Percentiles rank a stretch among this genome's conserved stretches.
These are phyloP conservation scores for Calonectria naviculata DNA, from an alignment of 2,329 filamentous ascomycete genomes.

Conservation along the genomic window DNA sequence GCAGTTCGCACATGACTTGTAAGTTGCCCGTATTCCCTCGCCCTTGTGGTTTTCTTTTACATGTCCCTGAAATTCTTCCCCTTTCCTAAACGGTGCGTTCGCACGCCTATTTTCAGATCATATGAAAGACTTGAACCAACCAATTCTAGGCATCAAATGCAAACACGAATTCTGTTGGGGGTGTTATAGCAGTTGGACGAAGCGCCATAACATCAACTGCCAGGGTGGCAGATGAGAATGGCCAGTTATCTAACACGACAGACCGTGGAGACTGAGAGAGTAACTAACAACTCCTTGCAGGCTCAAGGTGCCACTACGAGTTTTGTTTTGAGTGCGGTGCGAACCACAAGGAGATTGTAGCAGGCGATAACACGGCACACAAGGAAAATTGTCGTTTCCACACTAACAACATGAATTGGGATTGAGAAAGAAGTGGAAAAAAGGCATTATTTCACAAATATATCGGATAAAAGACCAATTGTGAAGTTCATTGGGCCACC, in stretches of 20 bases:
- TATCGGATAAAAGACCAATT: too few species aligned
- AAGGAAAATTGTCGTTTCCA: constrained; percentile 44
- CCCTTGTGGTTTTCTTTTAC: constrained; percentile 1
- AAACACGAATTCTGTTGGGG: constrained; percentile 49
- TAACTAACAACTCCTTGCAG: constrained; percentile 34
- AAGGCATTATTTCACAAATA: too few species aligned
- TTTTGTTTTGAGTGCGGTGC: constrained; percentile 52
- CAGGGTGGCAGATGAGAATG: background rate
- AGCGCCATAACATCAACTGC: constrained; percentile 35
- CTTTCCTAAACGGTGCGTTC: constrained; percentile 25
- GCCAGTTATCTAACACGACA: background rate
- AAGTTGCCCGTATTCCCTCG: constrained; percentile 35
- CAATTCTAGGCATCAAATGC: constrained; percentile 47
- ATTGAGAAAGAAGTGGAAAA: too few species aligned
- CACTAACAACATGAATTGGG: constrained; percentile 29
- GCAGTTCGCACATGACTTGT: constrained; percentile 56
- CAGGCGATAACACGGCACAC: constrained; percentile 47
- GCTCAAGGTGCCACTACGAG: constrained; percentile 41
- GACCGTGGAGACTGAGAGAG: background rate
- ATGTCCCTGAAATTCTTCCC: background rate
- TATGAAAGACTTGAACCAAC: constrained; percentile 32
- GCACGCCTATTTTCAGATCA: constrained; percentile 8
- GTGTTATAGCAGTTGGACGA: constrained; percentile 36
- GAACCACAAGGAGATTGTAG: constrained; percentile 44
- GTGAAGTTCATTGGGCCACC: too few species aligned